Conservation (phyloP, 2,329 filamentous ascomycete species). For the Exophiala calicioides region DNA sequence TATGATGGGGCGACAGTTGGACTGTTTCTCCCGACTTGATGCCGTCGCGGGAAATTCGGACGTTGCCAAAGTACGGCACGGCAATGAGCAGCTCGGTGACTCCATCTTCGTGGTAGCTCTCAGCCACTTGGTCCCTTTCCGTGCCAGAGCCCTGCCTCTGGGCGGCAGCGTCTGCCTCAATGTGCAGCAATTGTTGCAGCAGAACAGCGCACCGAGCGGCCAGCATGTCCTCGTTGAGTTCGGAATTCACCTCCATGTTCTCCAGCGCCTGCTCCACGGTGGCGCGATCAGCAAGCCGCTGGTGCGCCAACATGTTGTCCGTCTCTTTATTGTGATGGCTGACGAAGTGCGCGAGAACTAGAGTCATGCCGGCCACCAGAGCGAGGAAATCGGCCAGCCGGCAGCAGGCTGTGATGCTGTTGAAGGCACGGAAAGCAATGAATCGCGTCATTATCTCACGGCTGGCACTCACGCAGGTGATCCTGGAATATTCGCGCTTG, state of each 20-base stretch:
- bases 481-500: slow-evolving; percentile 52
- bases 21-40: slow-evolving; percentile 3
- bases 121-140: slow-evolving; percentile 33
- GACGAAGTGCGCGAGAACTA: slow-evolving; percentile 33
- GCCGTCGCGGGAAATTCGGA: slow-evolving; percentile 38
- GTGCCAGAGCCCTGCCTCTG: slow-evolving; percentile 30
- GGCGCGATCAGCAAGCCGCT: slow-evolving; percentile 43
- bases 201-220: slow-evolving; percentile 35
- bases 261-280: slow-evolving; percentile 42
- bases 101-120: slow-evolving; percentile 28
- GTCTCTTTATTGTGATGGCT: slow-evolving; percentile 23
- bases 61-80: slow-evolving; percentile 47
- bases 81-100: slow-evolving; percentile 38
- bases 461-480: slow-evolving; percentile 52
- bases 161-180: slow-evolving; percentile 43
- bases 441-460: slow-evolving; percentile 48
- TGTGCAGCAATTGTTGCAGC: slow-evolving; percentile 39
- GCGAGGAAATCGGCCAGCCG: slow-evolving; percentile 34
- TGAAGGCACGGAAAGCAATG: slow-evolving; percentile 2
- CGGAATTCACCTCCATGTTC: slow-evolving; percentile 37
- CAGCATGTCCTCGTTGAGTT: slow-evolving; percentile 37
- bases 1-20: not conserved
- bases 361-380: slow-evolving; percentile 32
- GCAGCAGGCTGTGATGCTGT: slow-evolving; percentile 29
- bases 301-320: slow-evolving; percentile 39